Evolutionary conservation across 805 yeast genomes (phyloP), one percentile per base, ranked within the genome.

Genomic region (Saccharomycopsis lassenensis): DNA sequence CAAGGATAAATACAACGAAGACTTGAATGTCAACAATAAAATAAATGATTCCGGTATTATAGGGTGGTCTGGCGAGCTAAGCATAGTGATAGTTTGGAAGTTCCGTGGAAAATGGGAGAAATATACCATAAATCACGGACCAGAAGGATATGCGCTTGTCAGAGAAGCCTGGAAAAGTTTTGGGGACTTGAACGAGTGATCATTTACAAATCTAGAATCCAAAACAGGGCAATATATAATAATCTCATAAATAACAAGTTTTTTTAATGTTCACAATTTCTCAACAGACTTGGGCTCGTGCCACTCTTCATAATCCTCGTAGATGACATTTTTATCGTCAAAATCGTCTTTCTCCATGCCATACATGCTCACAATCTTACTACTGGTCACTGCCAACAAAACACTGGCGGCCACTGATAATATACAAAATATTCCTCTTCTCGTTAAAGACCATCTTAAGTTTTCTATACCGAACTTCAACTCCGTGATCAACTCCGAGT

Each of bases 381-480:
- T 27, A 18, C 39, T 37, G 4, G 45, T 43, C n/a, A 43, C 44
- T 3, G 42, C 37, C 11, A 43, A 15, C 19, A 43, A 33, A 14
- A 43, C 46, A 31, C 42, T 37, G n/a, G 42, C 44, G 2, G 46
- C 46, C 6, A 43, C 46, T 4, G 37, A 25, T 18, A 43, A 27
- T n/a, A 43, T 43, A 22, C 43, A 40, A 29, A 82, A 63, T 23
- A 91, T 61, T 7, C 96, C 96, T 54, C 91, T 71, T 39, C 95
- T 66, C 1, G 95, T 86, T 30, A 89, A 74, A 51, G 84, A 85
- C 98, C 98, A 89, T 48, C 97, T 67, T 43, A 89, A 65, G 40
- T 77, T 74, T 57, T 89, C 98, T 39, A 85, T 82, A 39, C 85
- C 91, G 0, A 91, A 77, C 51, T 84, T 74, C 52, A 86, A 70